Evolutionary conservation across 2,329 filamentous ascomycete species (phyloP), one percentile per base, ranked within the genome.

Genomic region (Colletotrichum sp.): DNA sequence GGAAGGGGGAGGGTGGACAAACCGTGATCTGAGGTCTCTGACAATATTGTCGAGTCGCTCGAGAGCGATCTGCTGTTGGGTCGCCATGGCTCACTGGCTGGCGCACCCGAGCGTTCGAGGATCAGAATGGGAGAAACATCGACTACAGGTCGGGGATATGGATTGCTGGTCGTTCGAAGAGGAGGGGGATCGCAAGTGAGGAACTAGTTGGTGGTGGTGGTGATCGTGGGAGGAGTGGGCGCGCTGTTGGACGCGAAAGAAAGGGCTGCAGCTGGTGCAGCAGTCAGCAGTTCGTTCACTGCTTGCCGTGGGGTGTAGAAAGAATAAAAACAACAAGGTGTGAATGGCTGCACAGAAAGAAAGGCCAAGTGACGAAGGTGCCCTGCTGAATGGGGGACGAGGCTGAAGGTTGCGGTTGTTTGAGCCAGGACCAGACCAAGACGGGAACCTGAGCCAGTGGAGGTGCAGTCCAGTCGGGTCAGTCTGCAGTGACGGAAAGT

Each of bases 21-120:
- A 92, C 90, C 89, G 89, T 75, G 90, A 91, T 79, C 87, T 88
- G 39, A 92, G 85, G 77, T 91, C 90, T 77, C 89, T 88, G 16
- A 88, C 86, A 77, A 91, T 86, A 71, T 86, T 84, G 72, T 92
- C 90, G 70, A 92, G 87, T 78, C 87, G 87, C 83, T 90, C 88
- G 73, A 91, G 85, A 79, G 90, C 89, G 81, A 90, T 84, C 80
- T 88, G 87, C 79, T 89, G 86, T 81, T 88, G 88, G 71, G 84
- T 83, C 77, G 83, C 82, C 82, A 85, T 86, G 78, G 78, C 79
- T 79, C 82, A 79, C 79, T 69, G 70, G 73, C 75, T 76, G 76
- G 77, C 73, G 71, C 72, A 75, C 76, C 70, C 68, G 74, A 70
- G 68, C 68, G 59, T 67, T 78, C 59, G 39, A 61, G 48, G 48